Evolutionary conservation across 768 basidiomycete species (phyloP).

Genomic region (Guyanaporus albipodus): DNA sequence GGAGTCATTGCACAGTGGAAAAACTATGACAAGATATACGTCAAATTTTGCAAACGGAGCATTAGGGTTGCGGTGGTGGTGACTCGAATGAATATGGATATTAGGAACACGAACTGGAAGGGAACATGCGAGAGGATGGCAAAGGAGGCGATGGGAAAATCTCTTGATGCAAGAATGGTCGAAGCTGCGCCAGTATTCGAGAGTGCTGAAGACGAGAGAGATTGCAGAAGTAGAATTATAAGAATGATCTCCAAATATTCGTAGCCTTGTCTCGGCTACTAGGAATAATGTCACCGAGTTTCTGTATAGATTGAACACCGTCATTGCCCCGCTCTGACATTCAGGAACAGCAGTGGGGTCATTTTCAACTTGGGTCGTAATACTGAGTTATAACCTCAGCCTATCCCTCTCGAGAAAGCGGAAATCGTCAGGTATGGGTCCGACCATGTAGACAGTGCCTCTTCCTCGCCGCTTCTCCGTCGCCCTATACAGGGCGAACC

Average conservation of each 20-base stretch:
- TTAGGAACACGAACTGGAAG: slow-evolving; percentile 1
- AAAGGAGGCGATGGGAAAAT: background rate
- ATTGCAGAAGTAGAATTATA: background rate
- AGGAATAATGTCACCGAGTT: no score
- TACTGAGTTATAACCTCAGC: no score
- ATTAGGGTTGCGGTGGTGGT: slow-evolving; percentile 15
- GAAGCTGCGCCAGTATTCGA: slow-evolving; percentile 7
- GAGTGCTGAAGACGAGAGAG: background rate
- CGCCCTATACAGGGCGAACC: no score
- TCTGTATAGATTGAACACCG: no score
- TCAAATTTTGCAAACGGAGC: slow-evolving; percentile 10
- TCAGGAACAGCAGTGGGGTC: no score
- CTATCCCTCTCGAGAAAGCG: no score
- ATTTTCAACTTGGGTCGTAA: no score
- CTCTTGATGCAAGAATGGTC: slow-evolving; percentile 1
- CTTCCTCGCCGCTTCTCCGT: no score
- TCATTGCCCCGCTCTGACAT: no score
- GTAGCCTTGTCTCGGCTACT: no score
- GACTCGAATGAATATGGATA: slow-evolving; percentile 5
- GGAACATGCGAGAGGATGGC: background rate
- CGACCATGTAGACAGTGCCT: no score
- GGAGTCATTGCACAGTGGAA: slow-evolving; percentile 6
- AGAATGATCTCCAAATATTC: slow-evolving; percentile 3
- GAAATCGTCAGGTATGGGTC: no score
- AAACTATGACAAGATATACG: slow-evolving; percentile 8